phyloP scores from a whole-genome alignment of 2,329 filamentous ascomycete genomes.

The Plenodomus tracheiphilus region DNA sequence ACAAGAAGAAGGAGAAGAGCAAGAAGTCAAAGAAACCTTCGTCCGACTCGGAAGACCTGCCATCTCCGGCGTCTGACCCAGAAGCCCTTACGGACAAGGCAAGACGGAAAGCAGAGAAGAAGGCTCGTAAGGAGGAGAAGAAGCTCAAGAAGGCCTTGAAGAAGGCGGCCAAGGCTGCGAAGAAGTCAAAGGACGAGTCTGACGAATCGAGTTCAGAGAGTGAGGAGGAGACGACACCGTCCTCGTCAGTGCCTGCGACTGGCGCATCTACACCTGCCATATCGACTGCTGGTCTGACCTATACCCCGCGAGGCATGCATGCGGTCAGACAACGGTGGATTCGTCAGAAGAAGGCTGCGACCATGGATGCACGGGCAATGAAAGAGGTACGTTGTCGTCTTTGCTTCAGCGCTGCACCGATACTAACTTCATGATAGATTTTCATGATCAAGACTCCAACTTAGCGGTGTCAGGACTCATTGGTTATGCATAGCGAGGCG shows the following conservation, averaged over 20 bases:
- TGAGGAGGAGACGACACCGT: constrained; percentile 34
- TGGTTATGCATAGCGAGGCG: constrained; percentile 38
- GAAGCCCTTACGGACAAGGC: constrained; percentile 50
- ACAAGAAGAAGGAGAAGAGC: constrained; percentile 29
- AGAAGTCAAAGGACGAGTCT: constrained; percentile 26
- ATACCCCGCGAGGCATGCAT: constrained; percentile 63
- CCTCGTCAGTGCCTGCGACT: constrained; percentile 40
- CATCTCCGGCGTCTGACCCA: constrained; percentile 19
- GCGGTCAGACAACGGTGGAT: constrained; percentile 81
- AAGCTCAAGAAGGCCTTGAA: constrained; percentile 54
- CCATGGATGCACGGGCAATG: constrained; percentile 78
- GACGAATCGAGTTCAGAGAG: constrained; percentile 33
- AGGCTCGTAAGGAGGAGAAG: constrained; percentile 50
- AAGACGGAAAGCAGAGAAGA: constrained; percentile 48
- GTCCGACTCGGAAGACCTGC: constrained; percentile 19
- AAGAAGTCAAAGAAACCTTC: constrained; percentile 30
- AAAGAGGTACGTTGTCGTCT: constrained; percentile 69
- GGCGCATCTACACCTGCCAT: constrained; percentile 45
- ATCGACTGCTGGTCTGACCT: constrained; percentile 31
- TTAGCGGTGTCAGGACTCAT: constrained; percentile 8
- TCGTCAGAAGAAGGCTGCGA: constrained; percentile 81
- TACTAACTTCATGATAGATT: constrained; percentile 31
- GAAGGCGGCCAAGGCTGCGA: constrained; percentile 49
- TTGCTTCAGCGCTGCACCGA: no score
- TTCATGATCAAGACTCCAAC: constrained; percentile 44